Base-by-base conservation (phyloP, 768 basidiomycete species). In the Phaeotremella skinneri region DNA sequence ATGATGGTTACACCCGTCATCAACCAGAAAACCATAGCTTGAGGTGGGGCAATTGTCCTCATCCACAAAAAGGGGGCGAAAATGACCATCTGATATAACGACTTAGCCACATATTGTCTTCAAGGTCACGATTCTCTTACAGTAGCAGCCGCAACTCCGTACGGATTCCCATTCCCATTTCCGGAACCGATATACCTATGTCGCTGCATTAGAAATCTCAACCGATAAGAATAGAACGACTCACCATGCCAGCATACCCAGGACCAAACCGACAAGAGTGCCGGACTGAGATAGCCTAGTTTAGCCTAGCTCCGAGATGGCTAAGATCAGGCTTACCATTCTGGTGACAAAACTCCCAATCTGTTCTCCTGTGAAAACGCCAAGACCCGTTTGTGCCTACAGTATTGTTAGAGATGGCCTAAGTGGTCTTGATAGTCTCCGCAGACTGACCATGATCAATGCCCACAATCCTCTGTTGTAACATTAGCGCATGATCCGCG, bases 321-420 rank as follows among this genome's bases (percentile, higher is more conserved):
- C 41, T 31, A 26, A 43, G 2, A 9, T 25, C 83, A 82, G 83
- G 14, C 79, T 76, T 1, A 82, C 58, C 56, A 85, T 76, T 0
- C 85, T 83, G 25, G 80, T 65, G 37, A 83, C 57, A 62, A 82
- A 82, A 34, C 80, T 79, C 5, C 48, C 50, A 27, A 85, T 79
- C 67, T 85, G 85, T 69, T 85, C 84, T 7, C 83, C 83, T 2
- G 81, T 80, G 64, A 81, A 85, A 32, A 85, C 79, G 47, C 81
- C 83, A 52, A 85, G 58, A 14, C 82, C 83, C 0, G 82, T 84
- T 63, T 85, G 85, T 0, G 82, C 81, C 63, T 65, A 31, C 56
- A 59, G 52, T 26, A 26, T 30, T 14, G 6, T 37, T 32, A 32
- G 51, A n/a, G n/a, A 27, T 11, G 37, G 52, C 14, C 37, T 29